A percentile compares a stretch with the other conserved stretches of the same genome.
These are phyloP conservation scores for Fusarium sp. DNA, from an alignment of 2,329 filamentous ascomycete species.

Conservation along the genomic window DNA sequence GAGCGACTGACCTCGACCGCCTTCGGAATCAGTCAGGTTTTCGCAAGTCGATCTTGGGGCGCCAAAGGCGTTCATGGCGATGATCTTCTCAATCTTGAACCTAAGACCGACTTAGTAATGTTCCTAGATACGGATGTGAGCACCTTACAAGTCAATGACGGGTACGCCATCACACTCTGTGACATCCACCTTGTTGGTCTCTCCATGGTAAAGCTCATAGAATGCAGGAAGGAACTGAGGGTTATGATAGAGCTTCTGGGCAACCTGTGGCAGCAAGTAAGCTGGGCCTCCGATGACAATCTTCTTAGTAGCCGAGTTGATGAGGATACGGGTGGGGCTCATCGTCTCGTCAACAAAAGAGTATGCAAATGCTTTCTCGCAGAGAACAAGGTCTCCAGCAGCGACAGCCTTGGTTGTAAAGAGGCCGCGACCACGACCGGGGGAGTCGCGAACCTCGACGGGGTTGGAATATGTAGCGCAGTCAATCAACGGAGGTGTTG, in stretches of 20 bases:
- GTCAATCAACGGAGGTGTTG: not conserved
- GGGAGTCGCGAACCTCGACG: not conserved
- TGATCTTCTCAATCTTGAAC: not conserved
- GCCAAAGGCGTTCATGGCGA: not conserved
- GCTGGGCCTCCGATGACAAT: not conserved
- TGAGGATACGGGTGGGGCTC: not conserved
- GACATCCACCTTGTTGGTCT: not conserved
- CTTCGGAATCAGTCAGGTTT: not conserved
- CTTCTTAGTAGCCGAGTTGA: not conserved
- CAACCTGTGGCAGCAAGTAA: not conserved
- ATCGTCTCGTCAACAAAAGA: not conserved
- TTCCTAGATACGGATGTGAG: accelerated
- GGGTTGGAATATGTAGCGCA: not conserved
- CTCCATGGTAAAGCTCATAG: not conserved
- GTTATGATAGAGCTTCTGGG: not conserved
- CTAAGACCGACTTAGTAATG: accelerated
- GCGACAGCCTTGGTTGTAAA: not conserved
- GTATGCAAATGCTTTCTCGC: not conserved
- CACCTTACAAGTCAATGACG: not conserved
- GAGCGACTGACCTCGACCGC: not conserved
- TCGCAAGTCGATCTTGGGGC: not conserved
- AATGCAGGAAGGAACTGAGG: not conserved
- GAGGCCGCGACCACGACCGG: not conserved
- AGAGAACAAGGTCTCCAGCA: not conserved
- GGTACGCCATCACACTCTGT: not conserved